phyloP scores from a whole-genome alignment of 1,284 basidiomycete species.

The Trichosporon sp. region DNA sequence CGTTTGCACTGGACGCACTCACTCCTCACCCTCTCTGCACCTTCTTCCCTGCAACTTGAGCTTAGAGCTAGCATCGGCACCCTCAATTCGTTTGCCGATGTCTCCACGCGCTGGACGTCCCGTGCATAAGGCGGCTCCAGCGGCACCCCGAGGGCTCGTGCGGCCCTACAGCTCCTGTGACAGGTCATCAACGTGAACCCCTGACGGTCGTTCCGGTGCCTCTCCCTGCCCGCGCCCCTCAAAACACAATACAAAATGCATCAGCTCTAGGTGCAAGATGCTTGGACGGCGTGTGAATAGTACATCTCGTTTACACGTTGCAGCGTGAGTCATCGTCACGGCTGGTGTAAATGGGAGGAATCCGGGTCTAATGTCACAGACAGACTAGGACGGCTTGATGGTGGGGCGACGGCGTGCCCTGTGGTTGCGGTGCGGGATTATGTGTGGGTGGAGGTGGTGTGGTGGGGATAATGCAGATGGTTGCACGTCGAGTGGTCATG shows the following conservation, averaged over 20 bases:
- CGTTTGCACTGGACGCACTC: background rate
- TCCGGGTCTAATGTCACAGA: constrained; percentile 1
- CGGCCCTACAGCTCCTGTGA: background rate
- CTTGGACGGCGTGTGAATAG: background rate
- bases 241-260: background rate
- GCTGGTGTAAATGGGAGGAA: background rate
- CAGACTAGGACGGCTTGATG: background rate
- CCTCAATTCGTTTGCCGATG: background rate
- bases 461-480: background rate
- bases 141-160: background rate
- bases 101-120: background rate
- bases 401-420: background rate
- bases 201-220: constrained; percentile 3
- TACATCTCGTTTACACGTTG: constrained; percentile 1
- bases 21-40: background rate
- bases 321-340: background rate
- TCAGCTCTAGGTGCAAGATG: background rate
- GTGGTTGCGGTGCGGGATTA: background rate
- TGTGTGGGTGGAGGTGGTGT: background rate
- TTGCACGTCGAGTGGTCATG: background rate
- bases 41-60: background rate
- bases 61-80: background rate
- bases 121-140: background rate
- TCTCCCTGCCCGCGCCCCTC: background rate
- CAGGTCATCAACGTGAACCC: background rate